Evolutionary conservation across 225 moss, liverwort and hornwort species (phyloP).

Genomic region (Marchantia polymorpha): DNA sequence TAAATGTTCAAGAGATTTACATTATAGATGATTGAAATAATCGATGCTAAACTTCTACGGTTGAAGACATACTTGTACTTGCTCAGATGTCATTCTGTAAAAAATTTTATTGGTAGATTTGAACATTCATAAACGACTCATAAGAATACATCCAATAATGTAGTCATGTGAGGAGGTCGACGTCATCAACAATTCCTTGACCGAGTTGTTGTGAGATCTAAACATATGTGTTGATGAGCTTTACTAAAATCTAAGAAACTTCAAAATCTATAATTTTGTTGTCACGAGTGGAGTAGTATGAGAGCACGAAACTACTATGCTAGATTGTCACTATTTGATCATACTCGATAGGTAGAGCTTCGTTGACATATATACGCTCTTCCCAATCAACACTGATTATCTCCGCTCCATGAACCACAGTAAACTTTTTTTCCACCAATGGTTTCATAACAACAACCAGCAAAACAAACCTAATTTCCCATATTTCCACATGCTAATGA

Average conservation of each 20-base stretch:
- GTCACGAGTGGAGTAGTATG: slow-evolving; percentile 43
- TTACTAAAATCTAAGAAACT: slow-evolving; percentile 79
- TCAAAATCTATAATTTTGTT: slow-evolving; percentile 48
- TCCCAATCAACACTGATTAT: slow-evolving; percentile 77
- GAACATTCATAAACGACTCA: slow-evolving; percentile 89
- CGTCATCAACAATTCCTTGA: slow-evolving; percentile 94
- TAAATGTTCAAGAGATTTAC: too few species aligned
- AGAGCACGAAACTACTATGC: slow-evolving; percentile 46
- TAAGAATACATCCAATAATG: slow-evolving; percentile 95
- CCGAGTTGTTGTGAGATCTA: slow-evolving; percentile 94
- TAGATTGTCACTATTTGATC: slow-evolving; percentile 68
- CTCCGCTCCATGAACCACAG: slow-evolving; percentile 54
- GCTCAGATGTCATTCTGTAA: too few species aligned
- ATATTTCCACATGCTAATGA: too few species aligned
- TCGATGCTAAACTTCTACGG: too few species aligned
- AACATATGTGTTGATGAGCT: slow-evolving; percentile 93
- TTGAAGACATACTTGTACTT: too few species aligned
- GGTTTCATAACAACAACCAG: too few species aligned
- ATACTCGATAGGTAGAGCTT: slow-evolving; percentile 60
- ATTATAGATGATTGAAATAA: too few species aligned
- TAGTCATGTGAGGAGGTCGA: slow-evolving; percentile 91
- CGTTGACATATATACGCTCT: slow-evolving; percentile 55
- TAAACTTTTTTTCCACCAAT: too few species aligned
- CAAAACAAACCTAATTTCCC: too few species aligned
- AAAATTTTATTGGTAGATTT: too few species aligned